Conservation (phyloP, 257 asterid genomes). For the Ophiorrhiza pumila region DNA sequence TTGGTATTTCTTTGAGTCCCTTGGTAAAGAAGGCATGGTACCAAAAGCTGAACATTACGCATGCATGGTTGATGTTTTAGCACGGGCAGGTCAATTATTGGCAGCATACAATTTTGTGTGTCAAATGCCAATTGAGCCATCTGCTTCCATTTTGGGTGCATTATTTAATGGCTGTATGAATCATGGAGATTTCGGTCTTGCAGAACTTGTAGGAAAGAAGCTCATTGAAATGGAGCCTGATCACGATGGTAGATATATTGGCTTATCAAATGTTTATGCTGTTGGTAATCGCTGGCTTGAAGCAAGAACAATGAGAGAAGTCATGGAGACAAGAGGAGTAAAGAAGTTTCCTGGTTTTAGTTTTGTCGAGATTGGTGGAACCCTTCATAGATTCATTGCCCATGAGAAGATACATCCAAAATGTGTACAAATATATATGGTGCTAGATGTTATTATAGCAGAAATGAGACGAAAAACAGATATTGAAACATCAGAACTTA, state of each 20-base stretch:
- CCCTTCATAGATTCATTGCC: slow-evolving; percentile 57
- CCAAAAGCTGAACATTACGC: slow-evolving; percentile 69
- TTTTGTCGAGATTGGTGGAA: slow-evolving; percentile 53
- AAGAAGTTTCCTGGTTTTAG: slow-evolving; percentile 64
- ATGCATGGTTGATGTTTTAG: slow-evolving; percentile 72
- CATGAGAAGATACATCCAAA: slow-evolving; percentile 57
- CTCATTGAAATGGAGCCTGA: slow-evolving; percentile 59
- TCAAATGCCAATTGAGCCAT: slow-evolving; percentile 48
- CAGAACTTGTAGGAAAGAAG: slow-evolving; percentile 58
- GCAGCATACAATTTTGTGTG: slow-evolving; percentile 47
- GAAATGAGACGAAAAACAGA: slow-evolving; percentile 45
- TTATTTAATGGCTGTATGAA: slow-evolving; percentile 64
- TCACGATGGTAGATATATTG: slow-evolving; percentile 72
- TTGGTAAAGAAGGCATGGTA: slow-evolving; percentile 41
- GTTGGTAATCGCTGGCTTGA: slow-evolving; percentile 55
- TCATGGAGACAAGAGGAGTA: slow-evolving; percentile 70
- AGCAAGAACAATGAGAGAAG: slow-evolving; percentile 53
- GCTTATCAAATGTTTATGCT: slow-evolving; percentile 69
- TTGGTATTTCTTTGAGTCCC: slow-evolving; percentile 41
- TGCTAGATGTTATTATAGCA: slow-evolving; percentile 37
- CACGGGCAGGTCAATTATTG: slow-evolving; percentile 61
- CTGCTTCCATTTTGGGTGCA: slow-evolving; percentile 70
- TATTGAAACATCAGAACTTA: slow-evolving; percentile 15
- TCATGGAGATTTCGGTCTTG: slow-evolving; percentile 53
- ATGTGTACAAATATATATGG: slow-evolving; percentile 38